Percentiles rank a stretch among this genome's conserved stretches.
Conservation (phyloP, 495 filamentous ascomycete genomes). For the Cercophora newfieldiana region DNA sequence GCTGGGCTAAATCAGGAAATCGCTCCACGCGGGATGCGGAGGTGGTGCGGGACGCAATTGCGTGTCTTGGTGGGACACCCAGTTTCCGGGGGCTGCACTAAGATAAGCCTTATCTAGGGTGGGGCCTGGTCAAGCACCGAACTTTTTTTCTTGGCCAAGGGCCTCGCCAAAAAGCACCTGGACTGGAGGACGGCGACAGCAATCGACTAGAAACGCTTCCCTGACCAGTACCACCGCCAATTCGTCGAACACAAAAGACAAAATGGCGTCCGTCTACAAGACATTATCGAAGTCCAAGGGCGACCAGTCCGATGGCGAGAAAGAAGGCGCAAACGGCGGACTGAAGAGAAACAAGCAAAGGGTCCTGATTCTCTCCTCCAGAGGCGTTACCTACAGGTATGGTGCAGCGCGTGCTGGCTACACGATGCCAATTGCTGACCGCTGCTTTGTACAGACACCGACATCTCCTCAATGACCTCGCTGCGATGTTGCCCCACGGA, state of each 20-base stretch:
- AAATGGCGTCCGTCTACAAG: slow-evolving; percentile 95
- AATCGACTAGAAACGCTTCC: slow-evolving; percentile 4
- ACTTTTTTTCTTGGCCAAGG: slow-evolving; percentile 29
- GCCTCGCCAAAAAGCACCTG: background rate
- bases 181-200: background rate
- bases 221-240: slow-evolving; percentile 2
- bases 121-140: slow-evolving; percentile 18
- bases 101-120: slow-evolving; percentile 32
- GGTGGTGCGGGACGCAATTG: background rate
- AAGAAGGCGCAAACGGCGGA: slow-evolving; percentile 41
- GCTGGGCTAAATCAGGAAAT: slow-evolving; percentile 15
- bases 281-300: slow-evolving; percentile 72
- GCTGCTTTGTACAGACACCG: slow-evolving; percentile 63
- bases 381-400: slow-evolving; percentile 85
- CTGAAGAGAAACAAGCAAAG: slow-evolving; percentile 68
- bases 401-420: background rate
- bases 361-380: slow-evolving; percentile 83
- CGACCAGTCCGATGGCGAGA: slow-evolving; percentile 36
- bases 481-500: slow-evolving; percentile 83
- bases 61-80: slow-evolving; percentile 1
- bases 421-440: slow-evolving; percentile 10
- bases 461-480: slow-evolving; percentile 88
- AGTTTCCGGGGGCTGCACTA: slow-evolving; percentile 8
- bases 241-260: slow-evolving; percentile 22
- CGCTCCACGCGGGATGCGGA: background rate